Conservation (phyloP, 164 flowering plant species). For the Annona squamosa region DNA sequence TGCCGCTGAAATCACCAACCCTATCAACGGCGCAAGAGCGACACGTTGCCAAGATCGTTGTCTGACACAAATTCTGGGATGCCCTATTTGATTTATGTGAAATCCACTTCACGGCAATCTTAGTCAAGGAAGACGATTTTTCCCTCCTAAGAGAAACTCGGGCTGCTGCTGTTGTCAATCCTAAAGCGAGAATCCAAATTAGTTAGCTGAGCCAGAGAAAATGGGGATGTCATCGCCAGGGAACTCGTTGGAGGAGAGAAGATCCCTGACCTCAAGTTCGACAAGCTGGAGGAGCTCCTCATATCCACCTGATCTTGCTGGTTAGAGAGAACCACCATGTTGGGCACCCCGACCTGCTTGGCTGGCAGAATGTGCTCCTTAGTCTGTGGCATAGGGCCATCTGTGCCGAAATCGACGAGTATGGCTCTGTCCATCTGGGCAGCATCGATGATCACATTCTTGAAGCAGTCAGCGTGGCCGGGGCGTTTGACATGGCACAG, state of each 20-base stretch:
- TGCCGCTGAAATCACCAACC: no score
- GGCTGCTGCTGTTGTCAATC: no score
- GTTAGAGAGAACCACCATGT: slow-evolving; percentile 31
- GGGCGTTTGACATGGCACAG: slow-evolving; percentile 31
- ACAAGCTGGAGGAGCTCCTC: slow-evolving; percentile 28
- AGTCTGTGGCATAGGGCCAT: slow-evolving; percentile 9
- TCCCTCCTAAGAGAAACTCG: no score
- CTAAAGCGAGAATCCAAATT: background rate
- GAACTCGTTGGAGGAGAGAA: slow-evolving; percentile 28
- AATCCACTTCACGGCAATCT: no score
- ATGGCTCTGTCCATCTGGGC: slow-evolving; percentile 33
- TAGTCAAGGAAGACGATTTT: no score
- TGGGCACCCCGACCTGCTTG: slow-evolving; percentile 36
- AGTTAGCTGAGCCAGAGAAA: slow-evolving; percentile 25
- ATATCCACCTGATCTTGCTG: slow-evolving; percentile 33
- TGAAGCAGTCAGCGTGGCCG: slow-evolving; percentile 29
- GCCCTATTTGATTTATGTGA: no score
- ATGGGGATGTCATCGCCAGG: slow-evolving; percentile 35
- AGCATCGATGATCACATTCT: slow-evolving; percentile 29
- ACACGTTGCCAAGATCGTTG: no score
- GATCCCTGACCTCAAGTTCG: slow-evolving; percentile 29
- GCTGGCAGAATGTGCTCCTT: slow-evolving; percentile 28
- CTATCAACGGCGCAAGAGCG: no score
- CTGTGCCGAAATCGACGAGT: slow-evolving; percentile 29
- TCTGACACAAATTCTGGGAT: no score